These are phyloP conservation scores for Gymnopilus junonius DNA, from an alignment of 768 basidiomycete species.

Conservation along the genomic window DNA sequence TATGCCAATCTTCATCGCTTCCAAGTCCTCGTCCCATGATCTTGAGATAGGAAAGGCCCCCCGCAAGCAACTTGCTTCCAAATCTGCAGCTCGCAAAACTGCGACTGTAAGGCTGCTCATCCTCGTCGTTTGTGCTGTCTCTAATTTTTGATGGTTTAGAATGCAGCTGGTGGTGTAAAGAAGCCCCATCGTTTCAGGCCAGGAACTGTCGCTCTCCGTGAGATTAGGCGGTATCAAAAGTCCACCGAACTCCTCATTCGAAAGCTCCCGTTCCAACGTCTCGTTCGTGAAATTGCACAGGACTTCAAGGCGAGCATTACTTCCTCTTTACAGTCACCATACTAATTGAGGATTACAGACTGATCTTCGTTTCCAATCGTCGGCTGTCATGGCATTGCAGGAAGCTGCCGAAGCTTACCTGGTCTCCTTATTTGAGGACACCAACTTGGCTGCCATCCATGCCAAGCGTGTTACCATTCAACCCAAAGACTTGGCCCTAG, in stretches of 20 bases:
- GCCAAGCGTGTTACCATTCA: constrained; percentile 64
- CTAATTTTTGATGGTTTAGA: constrained; percentile 28
- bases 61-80: constrained; percentile 64
- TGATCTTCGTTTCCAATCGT: constrained; percentile 78
- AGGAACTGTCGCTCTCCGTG: constrained; percentile 78
- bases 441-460: constrained; percentile 65
- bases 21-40: neutral
- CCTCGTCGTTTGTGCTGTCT: neutral
- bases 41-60: constrained; percentile 54
- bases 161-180: constrained; percentile 71
- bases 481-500: constrained; percentile 66
- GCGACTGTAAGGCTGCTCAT: constrained; percentile 38
- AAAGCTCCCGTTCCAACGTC: constrained; percentile 72
- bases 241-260: constrained; percentile 67
- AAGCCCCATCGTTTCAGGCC: constrained; percentile 84
- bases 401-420: constrained; percentile 74
- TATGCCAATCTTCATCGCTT: constrained; percentile 23
- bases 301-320: constrained; percentile 64
- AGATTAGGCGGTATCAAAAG: constrained; percentile 71
- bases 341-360: constrained; percentile 42
- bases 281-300: constrained; percentile 82
- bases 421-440: constrained; percentile 74
- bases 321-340: neutral
- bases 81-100: constrained; percentile 64
- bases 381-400: constrained; percentile 70